A percentile compares a stretch with the other conserved stretches of the same genome.
Evolutionary conservation across 2,329 filamentous ascomycete species (phyloP).

Genomic region (Drechslerella stenobrocha): DNA sequence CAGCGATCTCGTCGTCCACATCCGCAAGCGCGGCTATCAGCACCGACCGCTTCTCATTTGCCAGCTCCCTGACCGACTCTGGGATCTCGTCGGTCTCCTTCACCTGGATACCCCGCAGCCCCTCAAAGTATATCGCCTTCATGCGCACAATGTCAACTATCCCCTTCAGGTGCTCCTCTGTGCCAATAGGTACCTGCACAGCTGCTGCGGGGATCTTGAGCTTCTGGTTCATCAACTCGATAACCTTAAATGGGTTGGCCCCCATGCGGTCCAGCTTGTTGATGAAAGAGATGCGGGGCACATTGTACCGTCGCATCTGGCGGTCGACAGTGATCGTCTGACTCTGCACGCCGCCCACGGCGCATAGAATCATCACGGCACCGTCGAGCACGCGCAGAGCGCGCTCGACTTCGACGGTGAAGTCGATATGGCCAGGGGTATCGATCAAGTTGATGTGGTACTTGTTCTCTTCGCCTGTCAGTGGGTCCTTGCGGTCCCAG

Average conservation of each 20-base stretch:
- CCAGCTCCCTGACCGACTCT: conserved; percentile 73
- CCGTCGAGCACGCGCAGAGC: conserved; percentile 92
- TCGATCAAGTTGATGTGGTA: conserved; percentile 99
- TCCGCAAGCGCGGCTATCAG: conserved; percentile 95
- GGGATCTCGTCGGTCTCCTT: conserved; percentile 79
- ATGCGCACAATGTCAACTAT: conserved; percentile 91
- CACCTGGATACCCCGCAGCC: conserved; percentile 75
- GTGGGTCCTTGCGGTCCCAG: conserved; percentile 75
- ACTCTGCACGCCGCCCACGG: conserved; percentile 83
- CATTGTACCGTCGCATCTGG: conserved; percentile 98
- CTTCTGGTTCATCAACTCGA: conserved; percentile 97
- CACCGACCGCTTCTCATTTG: conserved; percentile 76
- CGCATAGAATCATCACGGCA: conserved; percentile 97
- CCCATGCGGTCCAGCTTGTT: conserved; percentile 99
- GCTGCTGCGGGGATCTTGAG: conserved; percentile 90
- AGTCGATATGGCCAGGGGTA: conserved; percentile 97
- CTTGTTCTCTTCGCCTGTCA: conserved; percentile 79
- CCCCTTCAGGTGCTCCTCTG: conserved; percentile 87
- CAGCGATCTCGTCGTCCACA: conserved; percentile 96
- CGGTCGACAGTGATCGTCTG: conserved; percentile 98
- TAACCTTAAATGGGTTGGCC: conserved; percentile 94
- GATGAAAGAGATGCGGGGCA: conserved; percentile 91
- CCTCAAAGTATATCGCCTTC: conserved; percentile 92
- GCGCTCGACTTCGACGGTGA: conserved; percentile 97
- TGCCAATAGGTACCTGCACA: conserved; percentile 89